Conservation (phyloP, 1,284 basidiomycete genomes). For the Sphagnurus paluster region DNA sequence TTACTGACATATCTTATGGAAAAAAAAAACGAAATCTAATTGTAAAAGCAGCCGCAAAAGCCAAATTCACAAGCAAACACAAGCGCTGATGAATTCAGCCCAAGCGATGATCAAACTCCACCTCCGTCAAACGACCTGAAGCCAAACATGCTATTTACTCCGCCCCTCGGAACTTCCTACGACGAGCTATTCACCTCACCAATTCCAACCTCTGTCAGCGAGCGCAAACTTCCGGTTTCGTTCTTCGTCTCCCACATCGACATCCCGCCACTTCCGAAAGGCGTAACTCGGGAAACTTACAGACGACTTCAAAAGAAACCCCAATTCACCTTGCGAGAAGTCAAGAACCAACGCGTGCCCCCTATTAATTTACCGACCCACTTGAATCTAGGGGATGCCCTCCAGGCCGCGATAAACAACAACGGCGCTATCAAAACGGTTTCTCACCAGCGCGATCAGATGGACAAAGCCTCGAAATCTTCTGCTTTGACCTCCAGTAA, state of each 20-base stretch:
- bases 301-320: conserved; percentile 1
- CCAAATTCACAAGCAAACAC: no score
- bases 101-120: no score
- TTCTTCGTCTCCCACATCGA: conserved; percentile 12
- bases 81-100: no score
- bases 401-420: conserved; percentile 16
- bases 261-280: conserved; percentile 15
- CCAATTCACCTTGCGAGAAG: background rate
- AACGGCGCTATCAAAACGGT: conserved; percentile 12
- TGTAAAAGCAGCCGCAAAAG: no score
- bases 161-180: background rate
- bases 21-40: no score
- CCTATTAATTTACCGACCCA: background rate
- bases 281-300: conserved; percentile 6
- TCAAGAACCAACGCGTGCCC: background rate
- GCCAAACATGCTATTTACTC: background rate
- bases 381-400: conserved; percentile 13
- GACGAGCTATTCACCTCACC: conserved; percentile 12
- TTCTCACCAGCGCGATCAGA: background rate
- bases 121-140: no score
- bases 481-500: no score
- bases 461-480: background rate
- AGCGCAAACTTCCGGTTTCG: background rate
- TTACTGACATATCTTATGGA: no score
- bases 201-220: background rate